phyloP scores from a whole-genome alignment of 1,139 yeast species.

The Magnusiomyces sp. region DNA sequence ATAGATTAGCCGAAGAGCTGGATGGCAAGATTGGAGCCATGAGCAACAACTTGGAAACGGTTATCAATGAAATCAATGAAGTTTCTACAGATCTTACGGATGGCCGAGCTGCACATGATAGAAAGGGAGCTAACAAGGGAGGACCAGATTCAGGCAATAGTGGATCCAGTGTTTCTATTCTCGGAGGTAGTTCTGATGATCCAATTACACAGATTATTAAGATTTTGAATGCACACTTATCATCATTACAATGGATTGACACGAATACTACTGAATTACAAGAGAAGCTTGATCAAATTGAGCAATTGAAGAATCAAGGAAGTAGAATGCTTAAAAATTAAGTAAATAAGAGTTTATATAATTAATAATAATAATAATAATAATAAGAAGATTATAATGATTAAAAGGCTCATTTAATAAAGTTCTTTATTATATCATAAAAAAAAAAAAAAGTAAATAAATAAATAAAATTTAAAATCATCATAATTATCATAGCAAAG shows the following conservation, averaged over 20 bases:
- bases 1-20: constrained; percentile 75
- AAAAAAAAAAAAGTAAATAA: no score
- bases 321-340: no score
- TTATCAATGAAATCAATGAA: constrained; percentile 75
- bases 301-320: constrained; percentile 21
- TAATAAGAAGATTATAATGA: no score
- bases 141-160: no score
- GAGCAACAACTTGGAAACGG: constrained; percentile 64
- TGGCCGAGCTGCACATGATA: constrained; percentile 32
- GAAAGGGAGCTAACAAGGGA: constrained; percentile 19
- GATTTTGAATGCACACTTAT: constrained; percentile 79
- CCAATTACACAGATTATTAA: constrained; percentile 57
- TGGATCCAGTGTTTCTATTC: no score
- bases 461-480: no score
- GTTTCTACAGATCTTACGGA: constrained; percentile 72
- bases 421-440: no score
- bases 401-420: no score
- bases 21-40: constrained; percentile 74
- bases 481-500: no score
- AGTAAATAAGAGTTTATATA: no score
- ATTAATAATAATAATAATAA: no score
- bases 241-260: constrained; percentile 83
- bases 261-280: constrained; percentile 60
- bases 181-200: constrained; percentile 30
- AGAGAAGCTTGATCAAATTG: constrained; percentile 46